Evolutionary conservation across 2,329 filamentous ascomycete species (phyloP).

Genomic region (Fusarium veterinarium): DNA sequence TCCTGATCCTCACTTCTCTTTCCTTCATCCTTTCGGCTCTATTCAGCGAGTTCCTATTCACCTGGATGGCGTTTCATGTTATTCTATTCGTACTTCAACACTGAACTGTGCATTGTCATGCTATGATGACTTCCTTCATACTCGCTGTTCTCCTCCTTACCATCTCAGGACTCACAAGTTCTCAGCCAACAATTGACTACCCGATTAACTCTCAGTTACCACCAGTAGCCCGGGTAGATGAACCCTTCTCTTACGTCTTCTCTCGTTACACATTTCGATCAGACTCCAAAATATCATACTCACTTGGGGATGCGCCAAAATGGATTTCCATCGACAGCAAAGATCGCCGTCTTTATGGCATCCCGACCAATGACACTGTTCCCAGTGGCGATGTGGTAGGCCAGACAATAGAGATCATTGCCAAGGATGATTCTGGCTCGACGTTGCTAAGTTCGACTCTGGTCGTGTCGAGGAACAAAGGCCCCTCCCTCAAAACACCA

Average conservation of each 20-base stretch:
- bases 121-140: conserved; percentile 48
- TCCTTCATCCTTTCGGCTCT: conserved; percentile 24
- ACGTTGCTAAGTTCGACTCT: conserved; percentile 74
- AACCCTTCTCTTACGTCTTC: conserved; percentile 78
- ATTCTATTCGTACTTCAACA: conserved; percentile 33
- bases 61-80: conserved; percentile 37
- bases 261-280: conserved; percentile 80
- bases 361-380: conserved; percentile 67
- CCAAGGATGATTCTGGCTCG: conserved; percentile 73
- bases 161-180: conserved; percentile 47
- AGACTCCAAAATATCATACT: conserved; percentile 72
- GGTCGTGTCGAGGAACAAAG: conserved; percentile 70
- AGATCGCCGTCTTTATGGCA: conserved; percentile 76
- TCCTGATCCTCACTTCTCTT: conserved; percentile 22
- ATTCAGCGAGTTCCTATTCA: conserved; percentile 13
- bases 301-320: conserved; percentile 70
- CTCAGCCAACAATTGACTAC: conserved; percentile 65
- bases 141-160: conserved; percentile 44
- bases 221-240: conserved; percentile 76
- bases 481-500: conserved; percentile 66
- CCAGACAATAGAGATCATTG: conserved; percentile 73
- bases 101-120: conserved; percentile 36
- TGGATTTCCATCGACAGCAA: conserved; percentile 80
- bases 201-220: conserved; percentile 89
- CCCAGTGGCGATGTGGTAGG: conserved; percentile 65